Evolutionary conservation across 148 eudicot genomes (phyloP).

Genomic region (Rhododendron griersonianum): DNA sequence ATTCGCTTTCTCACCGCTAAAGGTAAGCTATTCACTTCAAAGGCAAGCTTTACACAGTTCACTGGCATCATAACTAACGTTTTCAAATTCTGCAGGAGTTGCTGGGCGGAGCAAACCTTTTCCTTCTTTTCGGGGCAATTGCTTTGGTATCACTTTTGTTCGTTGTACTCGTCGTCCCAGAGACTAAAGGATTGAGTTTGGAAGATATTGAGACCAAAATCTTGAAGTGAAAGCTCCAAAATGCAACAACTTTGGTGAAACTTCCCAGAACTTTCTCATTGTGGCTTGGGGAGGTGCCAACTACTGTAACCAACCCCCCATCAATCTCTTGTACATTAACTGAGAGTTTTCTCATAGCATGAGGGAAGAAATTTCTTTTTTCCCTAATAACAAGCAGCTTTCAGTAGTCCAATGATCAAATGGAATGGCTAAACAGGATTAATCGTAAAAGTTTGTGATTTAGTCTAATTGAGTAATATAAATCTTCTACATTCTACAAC

Average conservation of each 20-base stretch:
- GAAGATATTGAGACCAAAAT: conserved; percentile 91
- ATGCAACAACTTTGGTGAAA: not conserved
- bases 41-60: not conserved
- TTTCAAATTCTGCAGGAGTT: conserved; percentile 57
- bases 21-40: conserved; percentile 45
- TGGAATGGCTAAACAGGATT: not conserved
- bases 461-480: not conserved
- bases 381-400: not conserved
- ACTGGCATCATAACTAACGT: not conserved
- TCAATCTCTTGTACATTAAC: not conserved
- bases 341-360: not conserved
- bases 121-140: conserved; percentile 75
- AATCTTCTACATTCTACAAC: not conserved
- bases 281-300: not conserved
- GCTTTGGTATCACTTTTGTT: conserved; percentile 73
- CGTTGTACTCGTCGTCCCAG: conserved; percentile 61
- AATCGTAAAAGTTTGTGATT: not conserved
- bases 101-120: conserved; percentile 88
- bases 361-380: not conserved
- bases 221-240: conserved; percentile 46
- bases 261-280: not conserved
- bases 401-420: not conserved
- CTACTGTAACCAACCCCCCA: not conserved
- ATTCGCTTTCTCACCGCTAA: conserved; percentile 86
- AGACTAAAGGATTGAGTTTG: conserved; percentile 94